Percentiles rank a stretch among this genome's conserved stretches.
Evolutionary conservation across 2,329 filamentous ascomycete species (phyloP).

Genomic region (Penicillium sp.): DNA sequence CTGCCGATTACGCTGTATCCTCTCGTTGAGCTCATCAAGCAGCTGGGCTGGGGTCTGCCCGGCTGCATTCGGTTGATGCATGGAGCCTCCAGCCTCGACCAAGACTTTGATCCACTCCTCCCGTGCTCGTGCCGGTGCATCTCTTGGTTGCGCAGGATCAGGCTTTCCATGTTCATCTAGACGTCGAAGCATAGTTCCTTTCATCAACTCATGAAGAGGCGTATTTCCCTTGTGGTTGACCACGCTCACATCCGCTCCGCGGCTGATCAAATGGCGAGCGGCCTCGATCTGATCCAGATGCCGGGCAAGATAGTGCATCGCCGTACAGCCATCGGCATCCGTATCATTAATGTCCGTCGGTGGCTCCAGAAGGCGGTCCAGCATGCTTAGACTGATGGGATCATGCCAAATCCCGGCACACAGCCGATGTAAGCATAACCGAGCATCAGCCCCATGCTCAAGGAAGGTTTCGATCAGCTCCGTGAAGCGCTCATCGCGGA

Average conservation of each 20-base stretch:
- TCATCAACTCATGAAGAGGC: conserved; percentile 10
- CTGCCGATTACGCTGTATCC: not conserved
- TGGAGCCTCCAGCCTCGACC: conserved; percentile 12
- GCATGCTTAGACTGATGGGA: conserved; percentile 3
- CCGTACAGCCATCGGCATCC: conserved; percentile 12
- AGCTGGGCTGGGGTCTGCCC: conserved; percentile 11
- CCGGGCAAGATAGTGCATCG: conserved; percentile 8
- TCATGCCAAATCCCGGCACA: conserved; percentile 2
- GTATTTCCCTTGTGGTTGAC: conserved; percentile 13
- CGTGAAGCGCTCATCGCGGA: conserved; percentile 1
- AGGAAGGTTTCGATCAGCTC: conserved; percentile 1
- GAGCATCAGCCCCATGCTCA: not conserved
- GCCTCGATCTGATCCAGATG: conserved; percentile 12
- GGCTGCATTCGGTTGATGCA: conserved; percentile 12
- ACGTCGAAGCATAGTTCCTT: conserved; percentile 4
- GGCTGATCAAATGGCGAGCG: conserved; percentile 14
- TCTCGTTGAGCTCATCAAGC: not conserved
- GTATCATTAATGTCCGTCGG: conserved; percentile 12
- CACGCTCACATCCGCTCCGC: conserved; percentile 13
- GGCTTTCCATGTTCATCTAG: conserved; percentile 3
- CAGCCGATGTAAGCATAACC: conserved; percentile 3
- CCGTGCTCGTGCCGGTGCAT: conserved; percentile 9
- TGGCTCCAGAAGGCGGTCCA: conserved; percentile 10
- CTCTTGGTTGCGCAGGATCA: conserved; percentile 10
- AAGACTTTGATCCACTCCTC: conserved; percentile 15